phyloP scores from a whole-genome alignment of 2,329 filamentous ascomycete genomes.

The Cladophialophora chaetospira region DNA sequence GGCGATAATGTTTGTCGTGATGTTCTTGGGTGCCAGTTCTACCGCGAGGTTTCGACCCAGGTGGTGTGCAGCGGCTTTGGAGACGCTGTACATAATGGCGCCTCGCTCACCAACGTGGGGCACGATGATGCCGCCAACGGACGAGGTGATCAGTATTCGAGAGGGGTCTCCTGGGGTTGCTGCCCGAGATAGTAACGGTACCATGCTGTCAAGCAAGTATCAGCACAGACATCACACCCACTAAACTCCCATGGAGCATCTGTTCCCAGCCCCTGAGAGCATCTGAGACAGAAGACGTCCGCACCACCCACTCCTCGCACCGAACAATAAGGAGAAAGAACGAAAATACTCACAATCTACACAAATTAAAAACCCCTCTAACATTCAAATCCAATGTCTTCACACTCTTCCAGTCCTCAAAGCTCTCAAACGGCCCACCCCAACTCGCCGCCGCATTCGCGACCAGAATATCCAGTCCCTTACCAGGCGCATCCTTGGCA shows the following conservation, averaged over 20 bases:
- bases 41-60: constrained; percentile 43
- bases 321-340: background rate
- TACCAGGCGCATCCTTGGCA: background rate
- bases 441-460: constrained; percentile 27
- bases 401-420: constrained; percentile 21
- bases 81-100: constrained; percentile 39
- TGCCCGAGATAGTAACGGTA: constrained; percentile 12
- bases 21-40: constrained; percentile 43
- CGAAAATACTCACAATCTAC: constrained; percentile 36
- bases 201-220: constrained; percentile 11
- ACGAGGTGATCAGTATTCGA: constrained; percentile 23
- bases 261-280: no score
- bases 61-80: constrained; percentile 45
- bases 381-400: constrained; percentile 29
- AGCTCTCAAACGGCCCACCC: constrained; percentile 25
- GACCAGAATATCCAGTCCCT: constrained; percentile 30
- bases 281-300: no score
- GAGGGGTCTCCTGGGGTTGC: constrained; percentile 14
- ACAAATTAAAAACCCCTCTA: constrained; percentile 22
- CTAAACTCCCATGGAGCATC: no score
- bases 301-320: background rate
- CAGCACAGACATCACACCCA: background rate
- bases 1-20: constrained; percentile 43
- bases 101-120: constrained; percentile 20
- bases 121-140: constrained; percentile 22